Evolutionary conservation across 345 rosid genomes (phyloP).

Genomic region (Noccaea caerulescens): DNA sequence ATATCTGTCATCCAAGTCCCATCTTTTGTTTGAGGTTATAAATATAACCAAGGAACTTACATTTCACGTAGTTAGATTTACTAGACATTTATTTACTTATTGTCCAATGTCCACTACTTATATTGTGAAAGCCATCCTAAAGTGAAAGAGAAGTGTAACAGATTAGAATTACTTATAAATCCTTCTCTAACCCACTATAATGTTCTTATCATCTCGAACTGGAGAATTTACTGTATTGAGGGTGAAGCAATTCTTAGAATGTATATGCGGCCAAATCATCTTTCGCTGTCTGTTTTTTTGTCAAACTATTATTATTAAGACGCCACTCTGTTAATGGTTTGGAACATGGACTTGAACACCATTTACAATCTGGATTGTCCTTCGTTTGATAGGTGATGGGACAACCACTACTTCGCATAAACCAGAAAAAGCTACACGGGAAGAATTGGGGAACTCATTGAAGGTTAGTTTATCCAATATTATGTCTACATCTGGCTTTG

Average conservation of each 20-base stretch:
- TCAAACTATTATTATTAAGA: not conserved
- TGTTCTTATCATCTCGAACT: slow-evolving; percentile 1
- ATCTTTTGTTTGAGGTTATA: slow-evolving; percentile 10
- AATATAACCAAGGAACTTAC: slow-evolving; percentile 19
- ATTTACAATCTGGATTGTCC: slow-evolving; percentile 30
- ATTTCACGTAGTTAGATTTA: slow-evolving; percentile 18
- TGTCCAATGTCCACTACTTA: not conserved
- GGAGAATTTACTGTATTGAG: not conserved
- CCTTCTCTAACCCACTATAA: slow-evolving; percentile 12
- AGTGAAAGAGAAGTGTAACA: slow-evolving; percentile 16
- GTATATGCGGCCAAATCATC: not conserved
- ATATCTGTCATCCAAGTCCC: not conserved
- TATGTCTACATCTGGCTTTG: slow-evolving; percentile 7
- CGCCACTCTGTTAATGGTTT: slow-evolving; percentile 5
- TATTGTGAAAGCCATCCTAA: slow-evolving; percentile 6
- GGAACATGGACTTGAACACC: slow-evolving; percentile 24
- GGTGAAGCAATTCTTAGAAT: slow-evolving; percentile 10
- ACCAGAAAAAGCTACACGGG: slow-evolving; percentile 46
- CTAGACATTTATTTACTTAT: not conserved
- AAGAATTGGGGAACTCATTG: slow-evolving; percentile 60
- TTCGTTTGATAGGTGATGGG: slow-evolving; percentile 55
- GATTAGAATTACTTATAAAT: slow-evolving; percentile 18
- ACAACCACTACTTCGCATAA: slow-evolving; percentile 45
- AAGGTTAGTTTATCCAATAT: slow-evolving; percentile 53
- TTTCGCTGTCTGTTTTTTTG: slow-evolving; percentile 5